Evolutionary conservation across 202 grass and related monocot species (phyloP), one percentile per base, ranked within the genome.

Genomic region (Bolboschoenoplectus hybrid): DNA sequence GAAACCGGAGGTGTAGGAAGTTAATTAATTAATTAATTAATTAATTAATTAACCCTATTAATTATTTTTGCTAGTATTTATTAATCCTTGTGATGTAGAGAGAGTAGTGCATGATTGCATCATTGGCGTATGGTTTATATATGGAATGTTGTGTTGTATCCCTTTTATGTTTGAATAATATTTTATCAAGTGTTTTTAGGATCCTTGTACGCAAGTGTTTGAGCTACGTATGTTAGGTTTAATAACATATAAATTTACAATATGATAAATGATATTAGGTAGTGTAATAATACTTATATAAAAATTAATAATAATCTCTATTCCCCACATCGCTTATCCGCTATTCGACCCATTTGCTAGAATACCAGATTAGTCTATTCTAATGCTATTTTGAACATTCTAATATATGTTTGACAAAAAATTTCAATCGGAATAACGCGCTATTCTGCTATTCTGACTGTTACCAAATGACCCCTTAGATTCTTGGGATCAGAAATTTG

Each of bases 81-180:
- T 32, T 58, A 57, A 79, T 57, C 74, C 53, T 60, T 41, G 16
- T 80, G 53, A 60, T 44, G 36, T 80, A 61, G 53, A 80, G 16
- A 26, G 26, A 26, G 26, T 26, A 26, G 26, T 26, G 26, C 26
- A 26, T 26, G 26, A 26, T 26, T 80, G 75, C 75, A 40, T n/a
- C 14, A 80, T 57, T 43, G 8, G 36, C 75, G 53, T 36, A 80
- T 80, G 75, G 75, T 60, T 60, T 80, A 80, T 26, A 26, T 26
- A 26, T 80, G 75, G 51, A 80, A 53, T 80, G 75, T 61, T 80
- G 75, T 80, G 75, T 61, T 80, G 75, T 80, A 57, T 80, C 75
- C 9, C 75, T 43, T 26, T 80, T 80, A 80, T 41, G 35, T 80
- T 80, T 80, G 75, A 80, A 80, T 80, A 80, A 80, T 80, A 19